Evolutionary conservation across 78 protist species (phyloP), one percentile per base, ranked within the genome.

Genomic region (Guillardia theta): DNA sequence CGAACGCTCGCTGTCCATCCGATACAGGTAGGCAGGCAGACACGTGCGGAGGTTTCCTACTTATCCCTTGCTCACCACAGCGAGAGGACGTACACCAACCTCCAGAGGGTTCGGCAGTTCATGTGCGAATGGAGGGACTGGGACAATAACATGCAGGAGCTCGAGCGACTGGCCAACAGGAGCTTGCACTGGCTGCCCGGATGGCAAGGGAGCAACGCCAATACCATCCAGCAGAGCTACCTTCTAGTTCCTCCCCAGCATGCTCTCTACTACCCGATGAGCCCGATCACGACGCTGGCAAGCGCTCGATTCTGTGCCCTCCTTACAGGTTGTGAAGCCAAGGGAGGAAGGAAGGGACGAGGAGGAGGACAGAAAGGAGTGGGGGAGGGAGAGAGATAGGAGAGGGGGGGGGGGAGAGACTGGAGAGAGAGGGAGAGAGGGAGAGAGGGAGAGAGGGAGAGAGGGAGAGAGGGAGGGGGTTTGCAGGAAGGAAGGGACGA

Each of bases 51-150:
- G 70, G 70, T 30, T 58, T 30, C 21, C 70, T 19, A 10, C 15
- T 24, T 0, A 58, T 70, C 27, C 22, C 4, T 36, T 43, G 46
- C 6, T 24, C 83, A 22, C 41, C 83, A 3, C 33, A 70, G 45
- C 33, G 83, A 70, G n/a, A 36, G 41, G 36, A 70, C 83, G 41
- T 22, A 36, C 36, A 6, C 83, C 10, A 70, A 70, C 22, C 33
- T 70, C 4, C 83, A 70, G 6, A 36, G 83, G 10, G 83, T 70
- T 1, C 83, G 83, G 41, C 83, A 70, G 83, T 70, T 36, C 83
- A 70, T 70, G 83, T 70, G 83, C 83, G 83, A 70, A 36, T 70
- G 83, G 83, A 24, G 21, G 6, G 83, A 70, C 83, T 70, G 83
- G 83, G 33, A 70, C 70, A 58, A 8, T 30, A 24, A 58, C 70